These are phyloP conservation scores for Nannizziopsis barbatae DNA, from an alignment of 2,329 filamentous ascomycete genomes.

Conservation along the genomic window DNA sequence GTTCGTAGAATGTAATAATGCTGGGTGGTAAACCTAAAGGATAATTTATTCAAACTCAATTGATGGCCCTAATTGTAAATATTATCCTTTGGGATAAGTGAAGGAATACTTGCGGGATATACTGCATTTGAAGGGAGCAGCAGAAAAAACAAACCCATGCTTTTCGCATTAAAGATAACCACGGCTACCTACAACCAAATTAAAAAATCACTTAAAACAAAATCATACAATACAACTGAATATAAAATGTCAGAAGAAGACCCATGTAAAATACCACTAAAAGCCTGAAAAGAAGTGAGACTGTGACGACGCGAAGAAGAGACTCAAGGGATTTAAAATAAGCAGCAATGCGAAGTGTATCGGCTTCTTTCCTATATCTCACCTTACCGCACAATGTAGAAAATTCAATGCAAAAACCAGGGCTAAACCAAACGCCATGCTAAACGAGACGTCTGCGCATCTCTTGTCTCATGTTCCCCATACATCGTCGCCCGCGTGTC, in stretches of 20 bases:
- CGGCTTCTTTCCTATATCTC: conserved; percentile 1
- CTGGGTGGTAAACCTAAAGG: too few species aligned
- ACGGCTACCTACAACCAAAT: conserved; percentile 2
- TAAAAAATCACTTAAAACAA: conserved; percentile 2
- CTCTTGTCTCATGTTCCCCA: not conserved
- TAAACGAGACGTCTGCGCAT: not conserved
- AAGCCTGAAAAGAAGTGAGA: not conserved
- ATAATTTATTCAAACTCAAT: too few species aligned
- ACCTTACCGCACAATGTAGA: not conserved
- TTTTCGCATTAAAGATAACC: not conserved
- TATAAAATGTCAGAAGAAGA: not conserved
- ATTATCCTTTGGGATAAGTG: too few species aligned
- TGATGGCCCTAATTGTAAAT: too few species aligned
- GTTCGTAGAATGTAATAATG: too few species aligned
- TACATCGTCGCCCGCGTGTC: not conserved
- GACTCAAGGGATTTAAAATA: not conserved
- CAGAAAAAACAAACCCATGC: too few species aligned
- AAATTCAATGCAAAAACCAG: conserved; percentile 4
- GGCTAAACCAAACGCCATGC: conserved; percentile 1
- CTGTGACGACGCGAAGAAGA: not conserved
- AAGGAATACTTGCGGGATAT: too few species aligned
- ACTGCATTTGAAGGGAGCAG: too few species aligned
- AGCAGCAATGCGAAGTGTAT: not conserved
- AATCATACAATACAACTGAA: conserved; percentile 7
- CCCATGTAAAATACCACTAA: conserved; percentile 16